phyloP scores from a whole-genome alignment of 305 asterid species.

The Fraxinus ornus region DNA sequence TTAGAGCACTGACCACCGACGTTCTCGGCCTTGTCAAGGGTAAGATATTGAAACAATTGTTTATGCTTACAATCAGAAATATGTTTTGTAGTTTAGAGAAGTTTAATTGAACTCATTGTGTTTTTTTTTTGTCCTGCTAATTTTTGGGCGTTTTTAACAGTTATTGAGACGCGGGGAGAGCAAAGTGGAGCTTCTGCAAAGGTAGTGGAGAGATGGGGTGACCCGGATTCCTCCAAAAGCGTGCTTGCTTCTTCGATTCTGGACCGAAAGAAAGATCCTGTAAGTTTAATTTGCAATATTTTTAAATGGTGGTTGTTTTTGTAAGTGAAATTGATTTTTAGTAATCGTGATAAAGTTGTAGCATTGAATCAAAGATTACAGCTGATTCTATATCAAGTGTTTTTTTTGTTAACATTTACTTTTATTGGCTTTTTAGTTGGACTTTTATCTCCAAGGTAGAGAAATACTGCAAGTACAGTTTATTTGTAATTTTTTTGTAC shows the following conservation, averaged over 20 bases:
- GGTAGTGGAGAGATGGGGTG: slow-evolving; percentile 54
- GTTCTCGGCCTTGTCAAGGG: slow-evolving; percentile 60
- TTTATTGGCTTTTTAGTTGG: neutral
- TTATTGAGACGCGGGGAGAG: slow-evolving; percentile 37
- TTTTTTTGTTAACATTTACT: neutral
- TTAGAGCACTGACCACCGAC: slow-evolving; percentile 79
- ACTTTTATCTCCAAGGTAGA: neutral
- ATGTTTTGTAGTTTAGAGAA: neutral
- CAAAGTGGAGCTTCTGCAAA: slow-evolving; percentile 30
- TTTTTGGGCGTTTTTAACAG: slow-evolving; percentile 22
- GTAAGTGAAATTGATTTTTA: neutral
- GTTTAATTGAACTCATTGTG: neutral
- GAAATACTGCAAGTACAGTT: neutral
- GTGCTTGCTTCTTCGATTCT: slow-evolving; percentile 39
- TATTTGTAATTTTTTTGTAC: neutral
- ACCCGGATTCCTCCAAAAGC: slow-evolving; percentile 62
- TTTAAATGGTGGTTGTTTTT: neutral
- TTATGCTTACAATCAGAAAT: neutral
- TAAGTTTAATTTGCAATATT: slow-evolving; percentile 22
- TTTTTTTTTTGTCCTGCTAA: slow-evolving; percentile 2
- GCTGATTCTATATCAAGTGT: neutral
- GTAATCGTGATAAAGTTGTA: neutral
- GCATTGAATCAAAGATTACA: neutral
- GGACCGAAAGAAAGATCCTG: slow-evolving; percentile 71
- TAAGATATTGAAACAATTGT: neutral